Percentiles rank a stretch among this genome's conserved stretches.
phyloP scores from a whole-genome alignment of 2,329 filamentous ascomycete genomes.

The Fonsecaea pedrosoi region DNA sequence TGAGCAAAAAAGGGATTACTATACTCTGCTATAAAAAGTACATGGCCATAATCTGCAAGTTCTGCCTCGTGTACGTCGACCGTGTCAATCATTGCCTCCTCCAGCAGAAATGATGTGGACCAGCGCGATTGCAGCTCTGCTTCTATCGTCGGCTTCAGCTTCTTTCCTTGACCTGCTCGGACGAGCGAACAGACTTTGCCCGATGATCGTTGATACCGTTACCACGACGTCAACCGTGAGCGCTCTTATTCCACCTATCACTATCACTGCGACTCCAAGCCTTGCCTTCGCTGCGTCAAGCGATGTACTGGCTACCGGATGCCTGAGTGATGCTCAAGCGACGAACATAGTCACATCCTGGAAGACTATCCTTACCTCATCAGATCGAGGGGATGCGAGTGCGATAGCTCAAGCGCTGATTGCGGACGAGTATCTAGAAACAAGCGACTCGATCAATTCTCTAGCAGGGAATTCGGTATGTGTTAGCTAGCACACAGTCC shows the following conservation, averaged over 20 bases:
- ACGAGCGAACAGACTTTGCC: conserved; percentile 10
- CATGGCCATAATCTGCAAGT: background rate
- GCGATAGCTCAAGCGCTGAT: conserved; percentile 24
- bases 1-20: background rate
- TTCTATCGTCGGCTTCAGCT: conserved; percentile 13
- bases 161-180: conserved; percentile 10
- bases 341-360: conserved; percentile 25
- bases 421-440: conserved; percentile 28
- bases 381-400: conserved; percentile 23
- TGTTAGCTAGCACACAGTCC: background rate
- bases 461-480: conserved; percentile 29
- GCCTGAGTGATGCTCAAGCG: conserved; percentile 23
- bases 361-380: conserved; percentile 27
- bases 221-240: conserved; percentile 10
- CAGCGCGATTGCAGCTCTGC: background rate
- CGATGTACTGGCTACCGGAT: background rate
- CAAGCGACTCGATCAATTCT: conserved; percentile 30
- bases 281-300: background rate
- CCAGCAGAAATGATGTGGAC: background rate
- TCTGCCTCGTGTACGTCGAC: background rate
- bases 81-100: background rate
- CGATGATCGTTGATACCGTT: conserved; percentile 8
- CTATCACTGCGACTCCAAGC: background rate
- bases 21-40: background rate
- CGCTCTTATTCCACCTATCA: conserved; percentile 6